phyloP scores from a whole-genome alignment of 2,329 filamentous ascomycete genomes.

The Sclerotinia sclerotiorum region DNA sequence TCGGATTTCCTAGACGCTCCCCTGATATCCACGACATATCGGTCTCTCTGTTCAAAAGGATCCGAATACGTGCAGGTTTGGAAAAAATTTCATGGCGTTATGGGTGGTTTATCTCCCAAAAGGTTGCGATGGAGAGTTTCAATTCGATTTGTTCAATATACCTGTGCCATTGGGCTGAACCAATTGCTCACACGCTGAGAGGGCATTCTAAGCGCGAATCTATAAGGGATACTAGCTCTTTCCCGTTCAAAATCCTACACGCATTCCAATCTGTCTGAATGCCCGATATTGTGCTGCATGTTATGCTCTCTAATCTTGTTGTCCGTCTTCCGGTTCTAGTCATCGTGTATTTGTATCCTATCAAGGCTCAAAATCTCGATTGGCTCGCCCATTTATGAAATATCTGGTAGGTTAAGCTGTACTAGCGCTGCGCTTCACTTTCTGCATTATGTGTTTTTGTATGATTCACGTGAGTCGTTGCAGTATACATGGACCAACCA shows the following conservation, averaged over 20 bases:
- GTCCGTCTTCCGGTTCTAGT: not conserved
- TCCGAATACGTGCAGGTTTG: not conserved
- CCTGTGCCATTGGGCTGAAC: not conserved
- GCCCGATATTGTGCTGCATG: not conserved
- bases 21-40: slow-evolving; percentile 3
- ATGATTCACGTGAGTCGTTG: not conserved
- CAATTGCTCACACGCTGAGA: not conserved
- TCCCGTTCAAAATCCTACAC: not conserved
- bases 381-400: not conserved
- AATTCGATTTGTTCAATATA: not conserved
- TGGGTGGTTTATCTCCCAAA: slow-evolving; percentile 7
- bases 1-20: not conserved
- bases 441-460: not conserved
- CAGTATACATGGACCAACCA: not conserved
- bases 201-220: slow-evolving; percentile 1
- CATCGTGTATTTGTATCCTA: not conserved
- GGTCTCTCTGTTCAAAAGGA: slow-evolving; percentile 1
- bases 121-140: not conserved
- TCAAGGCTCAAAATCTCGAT: not conserved
- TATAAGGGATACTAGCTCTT: not conserved
- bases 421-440: not conserved
- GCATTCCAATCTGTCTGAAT: not conserved
- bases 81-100: not conserved
- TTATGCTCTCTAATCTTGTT: not conserved
- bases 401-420: not conserved